Evolutionary conservation across 331 rosid genomes (phyloP), one percentile per base, ranked within the genome.

Genomic region (Cydonia oblonga): DNA sequence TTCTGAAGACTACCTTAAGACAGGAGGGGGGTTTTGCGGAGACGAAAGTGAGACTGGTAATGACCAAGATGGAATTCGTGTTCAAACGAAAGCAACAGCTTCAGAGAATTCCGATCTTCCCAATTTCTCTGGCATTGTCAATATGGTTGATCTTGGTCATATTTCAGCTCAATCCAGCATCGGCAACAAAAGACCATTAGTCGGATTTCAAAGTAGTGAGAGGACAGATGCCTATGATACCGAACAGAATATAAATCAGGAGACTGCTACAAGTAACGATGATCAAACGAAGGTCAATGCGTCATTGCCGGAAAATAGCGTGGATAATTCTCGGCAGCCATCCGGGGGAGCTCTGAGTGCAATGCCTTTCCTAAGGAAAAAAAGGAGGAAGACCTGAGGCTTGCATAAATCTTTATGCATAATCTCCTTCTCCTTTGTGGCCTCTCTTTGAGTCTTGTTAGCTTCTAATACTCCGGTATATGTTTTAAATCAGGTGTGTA

Each of bases 331-430:
- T 76, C 81, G 64, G 29, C 75, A 32, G 52, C 28, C 74, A 61
- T 74, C 83, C 11, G 52, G 29, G 0, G 81, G 77, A 42, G 86
- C 81, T 70, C 80, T 93, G 28, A 82, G 85, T 13, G 90, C 91
- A 35, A 90, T 93, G 85, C 96, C 98, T 19, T 81, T 78, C 74
- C 74, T 90, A 70, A 89, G 80, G 80, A 93, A 73, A 69, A 88
- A 84, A 70, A 82, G 82, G 44, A 75, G 84, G 81, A 89, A 79
- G 85, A 70, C 76, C 72, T 90, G 81, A 87, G 74, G 53, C 20
- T 11, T 63, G 29, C 30, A 25, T 56, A 56, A 10, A 3, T 56
- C 14, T 20, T 2, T 20, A 1, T 49, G 54, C n/a, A 38, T 38
- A 38, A 38, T 35, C 40, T 35, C 40, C 10, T 33, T 35, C 44